phyloP scores from a whole-genome alignment of 768 basidiomycete species.

The Imleria badia region DNA sequence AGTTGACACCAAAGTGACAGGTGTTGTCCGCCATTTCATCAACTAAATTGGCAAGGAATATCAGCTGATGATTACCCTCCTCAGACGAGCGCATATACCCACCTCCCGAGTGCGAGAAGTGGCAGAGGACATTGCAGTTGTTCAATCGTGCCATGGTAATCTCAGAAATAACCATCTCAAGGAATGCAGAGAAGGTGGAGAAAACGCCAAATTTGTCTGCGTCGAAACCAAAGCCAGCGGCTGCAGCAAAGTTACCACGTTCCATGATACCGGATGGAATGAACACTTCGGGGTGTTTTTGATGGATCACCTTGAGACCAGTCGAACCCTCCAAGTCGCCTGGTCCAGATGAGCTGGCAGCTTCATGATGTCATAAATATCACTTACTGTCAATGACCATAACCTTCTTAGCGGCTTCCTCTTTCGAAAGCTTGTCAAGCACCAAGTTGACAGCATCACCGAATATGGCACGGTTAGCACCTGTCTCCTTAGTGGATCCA shows the following conservation, averaged over 20 bases:
- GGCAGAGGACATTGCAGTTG: constrained; percentile 81
- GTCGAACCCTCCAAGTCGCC: constrained; percentile 89
- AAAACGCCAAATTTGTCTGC: constrained; percentile 83
- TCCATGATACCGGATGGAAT: constrained; percentile 86
- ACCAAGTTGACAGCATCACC: constrained; percentile 83
- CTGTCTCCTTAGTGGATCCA: constrained; percentile 72
- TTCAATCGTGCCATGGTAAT: constrained; percentile 93
- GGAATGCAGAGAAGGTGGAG: constrained; percentile 89
- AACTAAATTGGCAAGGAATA: constrained; percentile 36
- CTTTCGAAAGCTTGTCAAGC: constrained; percentile 70
- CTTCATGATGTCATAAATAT: not conserved
- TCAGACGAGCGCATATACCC: constrained; percentile 23
- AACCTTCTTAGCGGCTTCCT: constrained; percentile 75
- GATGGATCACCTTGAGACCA: constrained; percentile 83
- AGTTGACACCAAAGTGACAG: constrained; percentile 76
- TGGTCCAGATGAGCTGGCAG: constrained; percentile 23
- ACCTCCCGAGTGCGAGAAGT: constrained; percentile 90
- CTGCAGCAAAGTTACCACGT: constrained; percentile 79
- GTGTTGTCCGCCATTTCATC: constrained; percentile 69
- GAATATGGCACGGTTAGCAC: constrained; percentile 80
- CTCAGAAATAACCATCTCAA: constrained; percentile 89
- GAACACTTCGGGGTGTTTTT: constrained; percentile 89
- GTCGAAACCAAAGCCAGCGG: constrained; percentile 85
- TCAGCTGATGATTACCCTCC: not conserved
- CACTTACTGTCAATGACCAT: constrained; percentile 82